phyloP scores from a whole-genome alignment of 257 asterid genomes.

The Solanum ossicruentum region DNA sequence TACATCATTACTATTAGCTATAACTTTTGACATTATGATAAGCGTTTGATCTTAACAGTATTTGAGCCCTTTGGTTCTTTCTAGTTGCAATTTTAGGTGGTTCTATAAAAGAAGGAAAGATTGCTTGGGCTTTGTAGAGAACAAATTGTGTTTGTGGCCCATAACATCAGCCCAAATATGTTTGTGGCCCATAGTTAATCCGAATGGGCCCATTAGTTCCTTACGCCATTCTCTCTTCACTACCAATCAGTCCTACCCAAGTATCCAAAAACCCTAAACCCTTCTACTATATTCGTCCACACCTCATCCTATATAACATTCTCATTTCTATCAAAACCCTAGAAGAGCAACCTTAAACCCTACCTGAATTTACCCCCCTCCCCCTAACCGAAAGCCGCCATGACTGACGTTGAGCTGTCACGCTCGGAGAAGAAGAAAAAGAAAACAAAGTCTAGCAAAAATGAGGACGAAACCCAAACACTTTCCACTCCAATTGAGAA shows the following conservation, averaged over 20 bases:
- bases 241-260: neutral
- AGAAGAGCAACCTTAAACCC: slow-evolving; percentile 13
- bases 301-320: neutral
- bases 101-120: neutral
- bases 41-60: too few relatives aligned
- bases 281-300: neutral
- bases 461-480: slow-evolving; percentile 3
- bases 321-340: slow-evolving; percentile 17
- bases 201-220: neutral
- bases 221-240: neutral
- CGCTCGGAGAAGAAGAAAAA: slow-evolving; percentile 70
- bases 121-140: neutral
- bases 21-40: too few relatives aligned
- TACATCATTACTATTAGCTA: fast-evolving
- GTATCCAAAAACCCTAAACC: neutral
- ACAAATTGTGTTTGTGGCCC: neutral
- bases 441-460: slow-evolving; percentile 24
- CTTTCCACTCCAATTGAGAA: slow-evolving; percentile 2
- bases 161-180: neutral
- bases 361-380: neutral
- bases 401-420: slow-evolving; percentile 58
- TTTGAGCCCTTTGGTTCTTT: too few relatives aligned
- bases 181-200: neutral
- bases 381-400: slow-evolving; percentile 15
- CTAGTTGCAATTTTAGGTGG: too few relatives aligned